Base-by-base conservation (phyloP, 2,329 filamentous ascomycete species). In the Alternaria sp. region DNA sequence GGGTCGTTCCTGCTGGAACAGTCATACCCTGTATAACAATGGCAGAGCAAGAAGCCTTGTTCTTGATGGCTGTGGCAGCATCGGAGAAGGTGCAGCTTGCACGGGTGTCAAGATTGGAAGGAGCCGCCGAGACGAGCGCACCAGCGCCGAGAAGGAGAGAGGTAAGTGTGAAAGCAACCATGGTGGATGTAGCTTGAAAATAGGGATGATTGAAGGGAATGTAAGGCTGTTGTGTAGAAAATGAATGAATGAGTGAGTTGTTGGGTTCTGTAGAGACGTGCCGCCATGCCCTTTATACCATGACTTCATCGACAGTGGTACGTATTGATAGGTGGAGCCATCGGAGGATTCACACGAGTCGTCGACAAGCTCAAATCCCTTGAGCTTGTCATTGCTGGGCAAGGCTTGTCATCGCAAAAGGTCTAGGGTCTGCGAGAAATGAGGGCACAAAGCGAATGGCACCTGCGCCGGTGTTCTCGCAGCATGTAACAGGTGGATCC, bases 1-100 rank as follows among this genome's bases (percentile, higher is more conserved):
- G 83, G 4, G 87, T 89, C 10, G 80, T 79, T 21, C 87, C 87
- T 7, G 87, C 83, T 4, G 88, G 88, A 13, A 90, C 87, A 17
- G 78, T 78, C 49, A 90, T 83, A 67, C 82, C 81, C 62, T 81
- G 82, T 19, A 90, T 79, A 19, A 83, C 76, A 63, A 90, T 88
- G 53, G 80, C 83, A 11, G 85, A 80, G 77, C 88, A 90, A 13
- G 81, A 81, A 8, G 74, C 70, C 77, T 87, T 86, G 70, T 81
- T 81, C 63, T 81, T 81, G 63, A 79, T 83, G 47, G 84, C 85
- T 5, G 81, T 70, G 5, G 82, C 80, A 55, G 85, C 83, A 55
- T 83, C 81, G 46, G 82, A 86, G 73, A 89, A 88, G 13, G 85
- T 88, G 77, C 88, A 89, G 61, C 77, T 75, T n/a, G 76, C 73